Conservation (phyloP, 2,329 filamentous ascomycete species). For the Ciborinia camelliae region DNA sequence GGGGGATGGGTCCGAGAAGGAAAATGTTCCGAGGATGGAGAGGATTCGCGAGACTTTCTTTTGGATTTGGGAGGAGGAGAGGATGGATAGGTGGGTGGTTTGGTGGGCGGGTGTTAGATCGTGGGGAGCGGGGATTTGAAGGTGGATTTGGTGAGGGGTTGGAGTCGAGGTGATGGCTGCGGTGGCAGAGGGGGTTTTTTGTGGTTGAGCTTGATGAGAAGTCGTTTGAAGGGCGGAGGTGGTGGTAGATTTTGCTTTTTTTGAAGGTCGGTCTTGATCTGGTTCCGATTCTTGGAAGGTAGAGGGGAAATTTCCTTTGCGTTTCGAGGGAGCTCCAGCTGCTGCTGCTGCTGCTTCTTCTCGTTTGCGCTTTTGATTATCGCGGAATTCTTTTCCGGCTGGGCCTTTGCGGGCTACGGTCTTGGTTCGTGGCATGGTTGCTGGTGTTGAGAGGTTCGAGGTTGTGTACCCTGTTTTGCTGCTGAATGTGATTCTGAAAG, state of each 20-base stretch:
- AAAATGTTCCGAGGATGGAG: slow-evolving; percentile 29
- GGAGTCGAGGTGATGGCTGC: neutral
- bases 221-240: neutral
- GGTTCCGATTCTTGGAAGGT: slow-evolving; percentile 7
- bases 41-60: slow-evolving; percentile 37
- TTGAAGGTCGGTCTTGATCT: slow-evolving; percentile 12
- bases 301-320: slow-evolving; percentile 18
- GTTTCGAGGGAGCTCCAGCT: neutral
- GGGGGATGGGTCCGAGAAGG: slow-evolving; percentile 34
- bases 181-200: neutral
- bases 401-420: slow-evolving; percentile 8
- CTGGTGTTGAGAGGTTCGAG: neutral
- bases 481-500: neutral
- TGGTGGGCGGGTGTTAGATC: slow-evolving; percentile 43
- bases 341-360: slow-evolving; percentile 13
- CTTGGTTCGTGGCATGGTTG: slow-evolving; percentile 18
- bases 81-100: slow-evolving; percentile 51
- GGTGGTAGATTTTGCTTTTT: slow-evolving; percentile 12
- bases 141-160: neutral
- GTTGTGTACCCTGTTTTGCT: slow-evolving; percentile 2
- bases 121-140: neutral
- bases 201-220: neutral
- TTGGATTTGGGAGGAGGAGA: slow-evolving; percentile 57
- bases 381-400: neutral
- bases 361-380: slow-evolving; percentile 13